These are phyloP conservation scores for Penicillium corylophilum DNA, from an alignment of 2,329 filamentous ascomycete genomes.

Conservation along the genomic window DNA sequence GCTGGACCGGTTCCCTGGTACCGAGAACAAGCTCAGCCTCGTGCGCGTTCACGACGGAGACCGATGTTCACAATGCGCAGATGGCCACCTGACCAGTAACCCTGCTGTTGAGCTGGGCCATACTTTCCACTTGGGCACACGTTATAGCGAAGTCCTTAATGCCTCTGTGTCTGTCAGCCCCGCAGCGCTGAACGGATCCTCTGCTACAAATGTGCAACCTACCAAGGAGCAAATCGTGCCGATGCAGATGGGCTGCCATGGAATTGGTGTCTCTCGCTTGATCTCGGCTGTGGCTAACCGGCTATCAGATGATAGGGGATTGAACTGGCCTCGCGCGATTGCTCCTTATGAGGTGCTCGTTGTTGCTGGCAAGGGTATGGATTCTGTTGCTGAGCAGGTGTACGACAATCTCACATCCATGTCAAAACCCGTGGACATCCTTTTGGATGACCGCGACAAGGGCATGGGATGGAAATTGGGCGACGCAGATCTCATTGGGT, in stretches of 20 bases:
- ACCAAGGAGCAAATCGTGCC: constrained; percentile 46
- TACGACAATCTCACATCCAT: constrained; percentile 59
- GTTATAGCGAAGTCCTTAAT: constrained; percentile 75
- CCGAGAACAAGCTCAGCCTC: constrained; percentile 57
- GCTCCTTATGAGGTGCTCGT: constrained; percentile 79
- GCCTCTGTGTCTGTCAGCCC: constrained; percentile 58
- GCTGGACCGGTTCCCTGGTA: constrained; percentile 40
- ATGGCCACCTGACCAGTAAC: constrained; percentile 63
- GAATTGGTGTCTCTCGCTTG: constrained; percentile 88
- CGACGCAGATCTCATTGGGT: constrained; percentile 87
- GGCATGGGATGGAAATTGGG: constrained; percentile 79
- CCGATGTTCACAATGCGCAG: constrained; percentile 67
- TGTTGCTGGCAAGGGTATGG: constrained; percentile 53
- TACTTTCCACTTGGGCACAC: constrained; percentile 88
- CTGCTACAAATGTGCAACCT: constrained; percentile 19
- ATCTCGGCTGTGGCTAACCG: constrained; percentile 82
- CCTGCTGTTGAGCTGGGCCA: constrained; percentile 88
- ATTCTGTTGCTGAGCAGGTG: constrained; percentile 54
- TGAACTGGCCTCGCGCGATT: constrained; percentile 85
- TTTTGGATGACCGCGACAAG: constrained; percentile 71
- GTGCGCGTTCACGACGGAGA: constrained; percentile 67
- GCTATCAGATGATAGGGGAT: constrained; percentile 66
- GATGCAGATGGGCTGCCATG: constrained; percentile 94
- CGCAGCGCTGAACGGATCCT: constrained; percentile 16
- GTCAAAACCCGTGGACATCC: constrained; percentile 54